Base-by-base conservation (phyloP, 176 grass and related monocot species). In the Oryza coarctata region DNA sequence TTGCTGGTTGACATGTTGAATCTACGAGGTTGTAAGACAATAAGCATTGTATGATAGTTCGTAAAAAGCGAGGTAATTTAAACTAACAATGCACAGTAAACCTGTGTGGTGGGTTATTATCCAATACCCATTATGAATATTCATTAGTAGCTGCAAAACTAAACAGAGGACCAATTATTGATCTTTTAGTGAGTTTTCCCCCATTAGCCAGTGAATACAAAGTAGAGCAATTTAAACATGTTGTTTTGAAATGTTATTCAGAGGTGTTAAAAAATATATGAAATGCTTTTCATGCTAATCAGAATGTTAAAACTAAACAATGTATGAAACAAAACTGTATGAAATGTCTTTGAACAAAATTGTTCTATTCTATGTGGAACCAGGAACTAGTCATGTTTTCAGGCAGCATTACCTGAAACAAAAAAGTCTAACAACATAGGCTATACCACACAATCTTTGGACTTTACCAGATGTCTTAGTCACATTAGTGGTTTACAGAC, bases 401-500 rank as follows among this genome's bases (percentile, higher is more conserved):
- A 43, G 1, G 40, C 40, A 43, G 40, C 40, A 43, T 43, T 43
- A 43, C 7, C 5, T 43, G 40, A 11, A n/a, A n/a, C n/a, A n/a
- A n/a, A n/a, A n/a, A n/a, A n/a, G n/a, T n/a, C n/a, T n/a, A n/a
- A n/a, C n/a, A 71, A 89, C 26, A 55, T 35, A 89, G 65, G 50
- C 57, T 65, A 76, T 81, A 1, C 18, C 76, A 70, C 52, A 25
- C 64, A n/a, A 18, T 43, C 2, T 66, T 71, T 65, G 9, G 10
- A 36, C 32, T 65, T 71, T 47, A 75, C 23, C 88, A 69, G 13
- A 74, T 50, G 18, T 34, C 17, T n/a, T 40, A 77, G 22, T 61
- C 35, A 22, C 15, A 36, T 0, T 10, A 32, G 30, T 9, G 64
- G 85, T 63, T 26, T 43, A 40, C 43, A 76, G 63, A 98, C 95